Evolutionary conservation across 371 early-diverging fungal genomes (phyloP).

Genomic region (Encephalitozoon intestinalis): DNA sequence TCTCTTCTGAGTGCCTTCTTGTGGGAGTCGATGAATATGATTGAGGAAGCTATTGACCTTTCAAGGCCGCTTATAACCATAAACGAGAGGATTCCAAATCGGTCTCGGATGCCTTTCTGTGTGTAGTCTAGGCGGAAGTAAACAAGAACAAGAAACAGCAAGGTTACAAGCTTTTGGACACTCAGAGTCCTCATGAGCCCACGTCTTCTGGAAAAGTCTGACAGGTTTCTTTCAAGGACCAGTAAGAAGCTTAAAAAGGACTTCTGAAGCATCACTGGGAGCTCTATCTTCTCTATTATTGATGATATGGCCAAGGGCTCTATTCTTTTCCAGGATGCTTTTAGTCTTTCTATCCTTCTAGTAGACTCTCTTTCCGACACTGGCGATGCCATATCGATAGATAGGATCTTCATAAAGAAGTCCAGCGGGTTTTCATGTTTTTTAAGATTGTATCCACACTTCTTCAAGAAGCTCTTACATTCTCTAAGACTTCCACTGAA

Average conservation of each 20-base stretch:
- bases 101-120: conserved; percentile 60
- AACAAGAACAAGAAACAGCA: conserved; percentile 21
- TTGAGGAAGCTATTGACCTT: conserved; percentile 58
- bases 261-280: not conserved
- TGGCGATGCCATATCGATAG: conserved; percentile 49
- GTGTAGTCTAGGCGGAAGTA: conserved; percentile 42
- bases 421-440: conserved; percentile 66
- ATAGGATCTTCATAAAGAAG: conserved; percentile 67
- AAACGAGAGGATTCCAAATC: conserved; percentile 62
- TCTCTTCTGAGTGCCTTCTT: conserved; percentile 62
- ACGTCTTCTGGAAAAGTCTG: conserved; percentile 52
- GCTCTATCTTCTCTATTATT: not conserved
- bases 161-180: conserved; percentile 48
- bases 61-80: conserved; percentile 61
- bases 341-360: conserved; percentile 51
- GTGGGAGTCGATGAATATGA: conserved; percentile 54
- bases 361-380: conserved; percentile 45
- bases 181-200: conserved; percentile 51
- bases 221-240: conserved; percentile 58
- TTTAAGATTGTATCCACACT: conserved; percentile 65
- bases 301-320: not conserved
- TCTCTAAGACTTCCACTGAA: conserved; percentile 60
- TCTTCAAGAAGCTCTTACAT: conserved; percentile 60
- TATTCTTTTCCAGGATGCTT: conserved; percentile 37
- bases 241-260: not conserved